phyloP scores from a whole-genome alignment of 2,329 filamentous ascomycete genomes.

The Paracamarosporium sp. region DNA sequence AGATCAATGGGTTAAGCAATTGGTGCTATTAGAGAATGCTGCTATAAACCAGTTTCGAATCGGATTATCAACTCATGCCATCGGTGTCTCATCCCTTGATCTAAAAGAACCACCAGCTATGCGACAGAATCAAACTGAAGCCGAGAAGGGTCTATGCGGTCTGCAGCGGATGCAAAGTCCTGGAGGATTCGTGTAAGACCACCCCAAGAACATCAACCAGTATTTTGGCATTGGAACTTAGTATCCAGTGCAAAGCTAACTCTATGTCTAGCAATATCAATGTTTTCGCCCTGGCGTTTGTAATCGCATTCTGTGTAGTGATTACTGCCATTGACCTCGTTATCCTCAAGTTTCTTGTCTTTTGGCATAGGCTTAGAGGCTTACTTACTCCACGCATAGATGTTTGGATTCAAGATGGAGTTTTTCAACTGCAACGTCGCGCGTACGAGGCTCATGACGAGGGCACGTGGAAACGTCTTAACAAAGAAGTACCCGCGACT shows the following conservation, averaged over 20 bases:
- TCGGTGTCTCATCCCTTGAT: background rate
- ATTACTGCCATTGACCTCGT: slow-evolving; percentile 7
- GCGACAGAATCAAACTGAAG: slow-evolving; percentile 2
- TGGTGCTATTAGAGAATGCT: background rate
- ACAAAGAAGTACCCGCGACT: background rate
- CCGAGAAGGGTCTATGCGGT: slow-evolving; percentile 15
- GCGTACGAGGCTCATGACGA: background rate
- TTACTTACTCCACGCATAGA: slow-evolving; percentile 7
- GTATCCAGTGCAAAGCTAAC: too few species aligned
- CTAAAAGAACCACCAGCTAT: background rate
- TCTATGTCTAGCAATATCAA: slow-evolving; percentile 15
- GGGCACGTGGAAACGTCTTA: background rate
- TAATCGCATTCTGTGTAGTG: slow-evolving; percentile 4
- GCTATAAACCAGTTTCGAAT: background rate
- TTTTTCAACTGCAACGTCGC: slow-evolving; percentile 17
- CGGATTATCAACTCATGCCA: background rate
- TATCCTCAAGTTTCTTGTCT: slow-evolving; percentile 14
- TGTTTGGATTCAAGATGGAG: slow-evolving; percentile 16
- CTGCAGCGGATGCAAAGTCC: slow-evolving; percentile 15
- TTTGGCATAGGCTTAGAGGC: slow-evolving; percentile 1
- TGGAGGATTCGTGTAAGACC: slow-evolving; percentile 22
- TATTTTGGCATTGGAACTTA: too few species aligned
- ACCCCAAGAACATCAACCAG: background rate
- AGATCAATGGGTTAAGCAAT: background rate
- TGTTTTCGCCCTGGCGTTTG: slow-evolving; percentile 15